Evolutionary conservation across 495 filamentous ascomycete genomes (phyloP).

Genomic region (Glutinoglossum americanum): DNA sequence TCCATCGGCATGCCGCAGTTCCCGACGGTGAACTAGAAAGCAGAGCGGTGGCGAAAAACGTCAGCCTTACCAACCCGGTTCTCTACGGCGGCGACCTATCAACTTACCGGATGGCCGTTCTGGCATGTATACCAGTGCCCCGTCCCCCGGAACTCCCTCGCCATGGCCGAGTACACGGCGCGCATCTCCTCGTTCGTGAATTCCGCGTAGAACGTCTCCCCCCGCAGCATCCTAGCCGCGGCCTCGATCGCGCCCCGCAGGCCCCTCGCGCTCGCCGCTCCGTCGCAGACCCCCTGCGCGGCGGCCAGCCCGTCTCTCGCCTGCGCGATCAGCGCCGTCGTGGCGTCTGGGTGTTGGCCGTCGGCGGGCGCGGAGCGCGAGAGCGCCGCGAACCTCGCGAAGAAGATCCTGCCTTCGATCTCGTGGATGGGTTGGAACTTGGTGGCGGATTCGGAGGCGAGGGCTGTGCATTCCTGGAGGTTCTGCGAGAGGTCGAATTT

Average conservation of each 20-base stretch:
- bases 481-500: slow-evolving; percentile 10
- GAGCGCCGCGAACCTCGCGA: slow-evolving; percentile 17
- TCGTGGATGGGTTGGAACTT: slow-evolving; percentile 4
- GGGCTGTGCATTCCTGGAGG: slow-evolving; percentile 7
- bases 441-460: slow-evolving; percentile 12
- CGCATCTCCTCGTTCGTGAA: slow-evolving; percentile 24
- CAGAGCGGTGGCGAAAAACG: slow-evolving; percentile 11
- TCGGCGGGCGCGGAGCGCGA: slow-evolving; percentile 8
- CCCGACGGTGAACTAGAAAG: slow-evolving; percentile 41
- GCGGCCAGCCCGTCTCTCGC: slow-evolving; percentile 3
- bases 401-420: slow-evolving; percentile 16
- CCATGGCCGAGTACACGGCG: slow-evolving; percentile 28
- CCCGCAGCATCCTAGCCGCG: slow-evolving; percentile 16
- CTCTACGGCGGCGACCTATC: too few relatives aligned
- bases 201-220: slow-evolving; percentile 19
- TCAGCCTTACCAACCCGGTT: too few relatives aligned
- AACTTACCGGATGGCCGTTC: slow-evolving; percentile 35
- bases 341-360: not conserved
- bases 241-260: slow-evolving; percentile 14
- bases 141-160: slow-evolving; percentile 25
- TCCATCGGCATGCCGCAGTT: slow-evolving; percentile 56
- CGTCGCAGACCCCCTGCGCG: slow-evolving; percentile 5
- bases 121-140: slow-evolving; percentile 49
- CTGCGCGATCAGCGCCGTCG: not conserved
- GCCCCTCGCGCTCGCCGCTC: slow-evolving; percentile 10